Evolutionary conservation across 148 eudicot genomes (phyloP).

Genomic region (Persicaria tinctoria): DNA sequence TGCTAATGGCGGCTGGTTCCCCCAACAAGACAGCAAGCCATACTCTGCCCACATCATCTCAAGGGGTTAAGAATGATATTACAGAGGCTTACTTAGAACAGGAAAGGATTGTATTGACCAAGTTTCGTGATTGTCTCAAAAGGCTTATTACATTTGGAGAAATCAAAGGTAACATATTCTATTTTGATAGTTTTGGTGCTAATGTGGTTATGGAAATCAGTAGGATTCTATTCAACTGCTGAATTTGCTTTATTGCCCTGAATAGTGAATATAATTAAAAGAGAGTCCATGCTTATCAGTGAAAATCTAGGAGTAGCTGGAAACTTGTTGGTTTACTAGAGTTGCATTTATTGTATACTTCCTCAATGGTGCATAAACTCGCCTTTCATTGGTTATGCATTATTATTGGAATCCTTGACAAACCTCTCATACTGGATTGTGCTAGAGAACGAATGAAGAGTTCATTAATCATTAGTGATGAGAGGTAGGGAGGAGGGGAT

Average conservation of each 20-base stretch:
- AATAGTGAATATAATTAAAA: background rate
- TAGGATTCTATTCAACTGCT: too few relatives aligned
- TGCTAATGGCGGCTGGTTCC: conserved; percentile 47
- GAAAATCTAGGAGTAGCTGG: too few relatives aligned
- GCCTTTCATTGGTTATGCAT: background rate
- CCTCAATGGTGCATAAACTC: background rate
- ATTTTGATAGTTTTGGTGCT: background rate
- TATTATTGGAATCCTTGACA: too few relatives aligned
- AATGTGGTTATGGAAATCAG: background rate
- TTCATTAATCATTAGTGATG: too few relatives aligned
- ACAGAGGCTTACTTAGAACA: conserved; percentile 71
- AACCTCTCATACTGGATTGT: too few relatives aligned
- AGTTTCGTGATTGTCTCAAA: conserved; percentile 89
- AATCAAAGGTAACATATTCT: conserved; percentile 46
- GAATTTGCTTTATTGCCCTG: too few relatives aligned
- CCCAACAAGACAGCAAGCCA: conserved; percentile 34
- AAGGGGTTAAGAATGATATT: conserved; percentile 40
- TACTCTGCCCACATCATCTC: conserved; percentile 28
- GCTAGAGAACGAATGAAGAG: too few relatives aligned
- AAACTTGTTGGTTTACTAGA: background rate
- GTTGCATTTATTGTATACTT: background rate
- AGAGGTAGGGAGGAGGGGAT: too few relatives aligned
- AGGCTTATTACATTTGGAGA: conserved; percentile 80
- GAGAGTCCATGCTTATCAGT: background rate
- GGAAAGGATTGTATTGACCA: conserved; percentile 71